Evolutionary conservation across 2,329 filamentous ascomycete species (phyloP).

Genomic region (Aspergillus oerlinghausenensis): DNA sequence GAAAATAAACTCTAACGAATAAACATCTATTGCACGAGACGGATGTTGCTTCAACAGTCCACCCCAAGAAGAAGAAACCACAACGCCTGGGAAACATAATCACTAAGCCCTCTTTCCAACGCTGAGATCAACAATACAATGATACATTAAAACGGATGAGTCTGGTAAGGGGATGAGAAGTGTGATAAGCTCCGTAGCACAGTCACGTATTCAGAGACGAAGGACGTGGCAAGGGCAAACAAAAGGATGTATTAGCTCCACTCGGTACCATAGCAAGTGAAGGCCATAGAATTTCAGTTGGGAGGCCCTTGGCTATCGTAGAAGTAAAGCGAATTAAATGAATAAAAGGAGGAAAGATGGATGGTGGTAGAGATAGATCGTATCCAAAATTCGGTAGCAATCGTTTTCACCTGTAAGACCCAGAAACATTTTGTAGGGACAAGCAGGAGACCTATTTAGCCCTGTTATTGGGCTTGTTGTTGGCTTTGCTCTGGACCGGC

Average conservation of each 20-base stretch:
- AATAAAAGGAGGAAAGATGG: constrained; percentile 5
- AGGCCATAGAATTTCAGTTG: neutral
- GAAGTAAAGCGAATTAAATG: constrained; percentile 1
- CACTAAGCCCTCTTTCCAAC: neutral
- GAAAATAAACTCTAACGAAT: constrained; percentile 12
- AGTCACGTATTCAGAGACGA: neutral
- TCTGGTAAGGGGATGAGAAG: neutral
- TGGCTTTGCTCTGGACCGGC: constrained; percentile 34
- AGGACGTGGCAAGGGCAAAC: neutral
- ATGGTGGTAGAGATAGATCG: constrained; percentile 1
- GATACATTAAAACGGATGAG: neutral
- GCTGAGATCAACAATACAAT: neutral
- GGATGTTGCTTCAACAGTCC: constrained; percentile 9
- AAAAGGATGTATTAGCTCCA: constrained; percentile 3
- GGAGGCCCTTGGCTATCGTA: constrained; percentile 5
- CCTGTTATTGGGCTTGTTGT: constrained; percentile 14
- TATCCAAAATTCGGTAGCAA: constrained; percentile 4
- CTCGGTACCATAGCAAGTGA: constrained; percentile 2
- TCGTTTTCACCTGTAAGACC: constrained; percentile 3
- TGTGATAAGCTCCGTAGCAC: neutral
- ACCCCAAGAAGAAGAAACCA: constrained; percentile 13
- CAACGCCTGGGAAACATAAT: neutral
- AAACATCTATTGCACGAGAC: constrained; percentile 6
- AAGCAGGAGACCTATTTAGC: neutral
- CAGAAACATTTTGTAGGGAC: neutral